Evolutionary conservation across 2,329 filamentous ascomycete genomes (phyloP), one percentile per base, ranked within the genome.

Genomic region (Colletotrichum echinochloae): DNA sequence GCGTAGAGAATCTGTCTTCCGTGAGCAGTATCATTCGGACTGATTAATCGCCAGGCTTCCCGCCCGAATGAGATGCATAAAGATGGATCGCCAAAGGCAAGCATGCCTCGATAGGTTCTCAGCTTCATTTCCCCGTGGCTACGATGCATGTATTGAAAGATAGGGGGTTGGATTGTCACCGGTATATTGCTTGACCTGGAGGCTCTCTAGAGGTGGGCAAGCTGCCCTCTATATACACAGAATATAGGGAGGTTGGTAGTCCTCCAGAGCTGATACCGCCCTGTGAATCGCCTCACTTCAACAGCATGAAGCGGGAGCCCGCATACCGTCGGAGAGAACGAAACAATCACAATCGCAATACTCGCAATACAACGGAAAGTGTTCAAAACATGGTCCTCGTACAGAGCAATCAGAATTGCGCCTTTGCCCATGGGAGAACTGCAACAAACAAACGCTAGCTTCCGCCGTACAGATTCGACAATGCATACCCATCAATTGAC

Each of bases 261-360:
- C n/a, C n/a, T n/a, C n/a, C n/a, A n/a, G n/a, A n/a, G n/a, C n/a
- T n/a, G n/a, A n/a, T n/a, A n/a, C n/a, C n/a, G n/a, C n/a, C n/a
- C n/a, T n/a, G n/a, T n/a, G n/a, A n/a, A n/a, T n/a, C n/a, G n/a
- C n/a, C n/a, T n/a, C n/a, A n/a, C n/a, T n/a, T n/a, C n/a, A n/a
- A n/a, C n/a, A n/a, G n/a, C n/a, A n/a, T 14, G 60, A 44, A 57
- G 33, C 5, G n/a, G 51, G 14, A n/a, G 8, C 16, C 20, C 23
- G 52, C 39, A 14, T 28, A 70, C 72, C 88, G 74, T 90, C 90
- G 23, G 87, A 90, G 9, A 90, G 81, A 5, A 90, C 85, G 74
- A 90, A 90, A 33, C 88, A 84, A 73, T 90, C 88, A 48, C 89
- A 82, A 76, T 90, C 89, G 81, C 90, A 89, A 76, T 81, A 90